Evolutionary conservation across 345 rosid species (phyloP), one percentile per base, ranked within the genome.

Genomic region (Anacardium occidentale): DNA sequence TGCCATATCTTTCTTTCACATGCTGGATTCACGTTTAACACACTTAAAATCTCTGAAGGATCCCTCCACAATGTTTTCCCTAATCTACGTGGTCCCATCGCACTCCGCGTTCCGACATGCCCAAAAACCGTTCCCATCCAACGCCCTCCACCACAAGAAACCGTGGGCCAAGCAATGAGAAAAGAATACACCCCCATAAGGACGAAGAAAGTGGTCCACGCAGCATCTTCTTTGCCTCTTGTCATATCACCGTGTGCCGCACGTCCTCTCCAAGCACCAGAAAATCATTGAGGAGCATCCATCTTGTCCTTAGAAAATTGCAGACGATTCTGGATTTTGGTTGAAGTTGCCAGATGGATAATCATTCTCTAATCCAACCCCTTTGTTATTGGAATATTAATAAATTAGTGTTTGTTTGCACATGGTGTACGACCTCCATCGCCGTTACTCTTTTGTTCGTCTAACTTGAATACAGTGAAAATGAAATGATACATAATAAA

Each of bases 181-280:
- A 29, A 29, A 29, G 1, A 37, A 48, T n/a, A n/a, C n/a, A 37
- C 21, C 34, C 10, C 25, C 45, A 54, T 53, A 59, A 62, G 21
- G 18, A 29, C 1, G 32, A 10, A 29, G 20, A 45, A 50, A 58
- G 62, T 66, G 74, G 72, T 51, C 69, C 60, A 63, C 32, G 3
- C 50, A 57, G 69, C 72, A 66, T 76, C 60, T 74, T 78, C 44
- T 48, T 12, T 64, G 59, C 64, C 45, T 47, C 53, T 44, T 25
- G 66, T 26, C 12, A 9, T 55, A 72, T 63, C 59, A 32, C 1
- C 57, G 14, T 15, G 40, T 51, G 76, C 75, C 81, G 72, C 56
- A 48, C 69, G 78, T 63, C 78, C 68, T 17, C 42, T 65, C 50
- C 21, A 44, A 45, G 47, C 47, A 64, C 66, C 76, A 66, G 45